A percentile compares a stretch with the other conserved stretches of the same genome.
These are phyloP conservation scores for Amphibolis antarctica DNA, from an alignment of 106 monocot genomes.

Conservation along the genomic window DNA sequence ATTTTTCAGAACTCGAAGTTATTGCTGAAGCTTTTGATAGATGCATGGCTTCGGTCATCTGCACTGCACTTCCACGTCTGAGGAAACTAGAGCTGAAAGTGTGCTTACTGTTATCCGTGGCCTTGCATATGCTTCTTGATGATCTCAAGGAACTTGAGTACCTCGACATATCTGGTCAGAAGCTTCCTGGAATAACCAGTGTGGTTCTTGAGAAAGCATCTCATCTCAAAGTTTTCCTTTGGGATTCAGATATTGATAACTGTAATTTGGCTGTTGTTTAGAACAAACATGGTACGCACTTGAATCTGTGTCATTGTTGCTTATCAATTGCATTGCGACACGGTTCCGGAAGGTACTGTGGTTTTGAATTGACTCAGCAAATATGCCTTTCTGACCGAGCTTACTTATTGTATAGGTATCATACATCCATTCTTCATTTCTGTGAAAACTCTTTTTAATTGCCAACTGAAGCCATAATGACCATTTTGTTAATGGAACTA, in stretches of 20 bases:
- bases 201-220: conserved; percentile 46
- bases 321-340: too few species aligned
- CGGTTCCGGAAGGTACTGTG: too few species aligned
- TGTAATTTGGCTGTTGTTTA: neutral
- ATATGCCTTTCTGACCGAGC: too few species aligned
- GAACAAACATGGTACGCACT: neutral
- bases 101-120: conserved; percentile 15
- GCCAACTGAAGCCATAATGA: too few species aligned
- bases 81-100: conserved; percentile 35
- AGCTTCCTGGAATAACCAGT: conserved; percentile 26
- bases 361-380: too few species aligned
- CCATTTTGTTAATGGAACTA: too few species aligned
- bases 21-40: conserved; percentile 24
- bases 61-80: conserved; percentile 31
- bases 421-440: too few species aligned
- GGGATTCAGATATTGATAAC: conserved; percentile 19
- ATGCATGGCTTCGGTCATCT: conserved; percentile 30
- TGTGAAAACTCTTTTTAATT: too few species aligned
- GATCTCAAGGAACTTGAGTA: conserved; percentile 41
- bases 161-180: conserved; percentile 55
- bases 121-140: conserved; percentile 37
- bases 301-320: neutral
- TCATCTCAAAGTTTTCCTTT: conserved; percentile 41
- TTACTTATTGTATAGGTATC: too few species aligned
- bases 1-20: conserved; percentile 31